Evolutionary conservation across 2,329 filamentous ascomycete genomes (phyloP), one percentile per base, ranked within the genome.

Genomic region (Lasiodiplodia citricola): DNA sequence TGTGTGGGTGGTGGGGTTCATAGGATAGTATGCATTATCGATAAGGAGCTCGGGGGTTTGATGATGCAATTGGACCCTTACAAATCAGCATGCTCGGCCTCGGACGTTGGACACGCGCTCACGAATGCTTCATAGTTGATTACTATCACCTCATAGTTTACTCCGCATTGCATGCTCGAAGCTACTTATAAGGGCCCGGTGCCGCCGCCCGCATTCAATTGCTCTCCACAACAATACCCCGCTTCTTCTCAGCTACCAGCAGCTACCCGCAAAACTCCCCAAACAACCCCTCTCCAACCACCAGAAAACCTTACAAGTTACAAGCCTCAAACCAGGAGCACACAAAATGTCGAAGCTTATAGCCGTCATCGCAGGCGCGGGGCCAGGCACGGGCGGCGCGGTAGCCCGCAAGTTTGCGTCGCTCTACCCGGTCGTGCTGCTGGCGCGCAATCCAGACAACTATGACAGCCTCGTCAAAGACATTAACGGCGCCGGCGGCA

Each of bases 391-490:
- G n/a, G 88, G 88, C 31, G 87, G 87, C 16, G 83, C 86, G 2
- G 84, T 90, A 16, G 88, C 88, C 38, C 83, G 87, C 67, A 85
- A 83, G 69, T 91, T 91, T 73, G 86, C 86, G 38, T 75, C 88
- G 70, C 75, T 85, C 10, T 96, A 95, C 75, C 88, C 91, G 0
- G 90, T 95, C 1, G 90, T 92, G 1, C 83, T 95, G 1, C 86
- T 95, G n/a, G 88, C 92, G 14, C 90, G 92, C 62, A 88, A 83
- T 18, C 84, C 89, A 0, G 85, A 87, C 52, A 92, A 85, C 78
- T 93, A 89, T 80, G 83, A 87, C 68, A 80, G 84, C n/a, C 84
- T 93, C 2, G 89, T 92, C 7, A 77, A 85, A 2, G 91, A 93
- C 73, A 93, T 96, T 80, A 89, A 89, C 68, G 77, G 81, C 5